A percentile compares a stretch with the other conserved stretches of the same genome.
These are phyloP conservation scores for Blastocystis sp. DNA, from an alignment of 352 stramenopile species.

Conservation along the genomic window DNA sequence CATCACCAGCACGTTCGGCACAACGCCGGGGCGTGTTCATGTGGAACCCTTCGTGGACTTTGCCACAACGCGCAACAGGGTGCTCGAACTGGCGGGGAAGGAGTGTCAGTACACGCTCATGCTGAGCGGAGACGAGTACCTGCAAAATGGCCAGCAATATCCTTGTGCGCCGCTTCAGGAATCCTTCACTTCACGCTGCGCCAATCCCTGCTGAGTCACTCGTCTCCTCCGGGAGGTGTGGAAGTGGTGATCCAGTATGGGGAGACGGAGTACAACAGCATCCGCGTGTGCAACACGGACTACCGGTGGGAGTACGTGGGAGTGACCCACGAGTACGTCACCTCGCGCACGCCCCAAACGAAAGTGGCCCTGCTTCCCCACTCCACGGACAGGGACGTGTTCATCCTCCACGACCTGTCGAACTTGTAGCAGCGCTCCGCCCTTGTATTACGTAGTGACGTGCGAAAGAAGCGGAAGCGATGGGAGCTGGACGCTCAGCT, in stretches of 20 bases:
- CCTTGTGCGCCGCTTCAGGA: background rate
- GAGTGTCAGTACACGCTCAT: slow-evolving; percentile 67
- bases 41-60: slow-evolving; percentile 60
- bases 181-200: slow-evolving; percentile 20
- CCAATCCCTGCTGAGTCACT: background rate
- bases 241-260: slow-evolving; percentile 57
- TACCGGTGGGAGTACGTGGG: slow-evolving; percentile 50
- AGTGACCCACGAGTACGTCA: slow-evolving; percentile 68
- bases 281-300: slow-evolving; percentile 60
- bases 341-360: slow-evolving; percentile 36
- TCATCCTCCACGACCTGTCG: slow-evolving; percentile 65
- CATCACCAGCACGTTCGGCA: slow-evolving; percentile 29
- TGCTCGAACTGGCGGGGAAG: slow-evolving; percentile 52
- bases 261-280: slow-evolving; percentile 59
- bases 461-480: slow-evolving; percentile 19
- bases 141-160: slow-evolving; percentile 64
- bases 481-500: slow-evolving; percentile 39
- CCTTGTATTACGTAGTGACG: background rate
- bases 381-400: background rate
- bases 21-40: background rate
- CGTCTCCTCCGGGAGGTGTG: slow-evolving; percentile 4
- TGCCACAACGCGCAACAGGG: slow-evolving; percentile 49
- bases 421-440: background rate
- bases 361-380: background rate
- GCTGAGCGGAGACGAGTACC: slow-evolving; percentile 66